Evolutionary conservation across 2,329 filamentous ascomycete species (phyloP).

Genomic region (Paraphaeosphaeria sporulosa): DNA sequence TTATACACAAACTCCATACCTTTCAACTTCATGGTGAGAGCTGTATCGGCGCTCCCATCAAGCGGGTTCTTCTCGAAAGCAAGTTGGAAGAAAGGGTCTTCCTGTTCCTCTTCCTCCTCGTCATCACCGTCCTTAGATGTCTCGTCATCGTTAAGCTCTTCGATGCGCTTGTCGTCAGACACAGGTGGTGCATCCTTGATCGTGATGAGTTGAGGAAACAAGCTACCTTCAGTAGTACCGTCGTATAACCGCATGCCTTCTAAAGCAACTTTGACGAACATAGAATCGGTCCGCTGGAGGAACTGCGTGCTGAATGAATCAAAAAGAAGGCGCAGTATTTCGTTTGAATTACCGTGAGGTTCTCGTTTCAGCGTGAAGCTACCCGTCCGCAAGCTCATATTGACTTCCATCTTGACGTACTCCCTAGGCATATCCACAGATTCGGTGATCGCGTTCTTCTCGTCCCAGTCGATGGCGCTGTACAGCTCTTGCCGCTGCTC

Average conservation of each 20-base stretch:
- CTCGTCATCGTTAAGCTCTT: constrained; percentile 58
- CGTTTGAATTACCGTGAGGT: constrained; percentile 77
- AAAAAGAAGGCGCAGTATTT: constrained; percentile 90
- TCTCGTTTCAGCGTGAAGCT: constrained; percentile 93
- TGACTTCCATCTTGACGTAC: constrained; percentile 89
- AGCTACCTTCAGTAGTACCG: constrained; percentile 87
- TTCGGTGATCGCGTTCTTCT: constrained; percentile 88
- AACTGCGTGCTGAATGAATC: constrained; percentile 93
- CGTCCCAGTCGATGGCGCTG: constrained; percentile 97
- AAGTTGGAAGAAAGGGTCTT: constrained; percentile 89
- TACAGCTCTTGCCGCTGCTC: constrained; percentile 97
- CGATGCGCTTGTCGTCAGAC: constrained; percentile 57
- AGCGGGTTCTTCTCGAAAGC: constrained; percentile 95
- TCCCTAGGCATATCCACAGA: constrained; percentile 90
- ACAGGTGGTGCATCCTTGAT: constrained; percentile 84
- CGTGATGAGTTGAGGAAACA: constrained; percentile 93
- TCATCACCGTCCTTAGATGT: constrained; percentile 57
- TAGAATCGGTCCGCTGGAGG: constrained; percentile 87
- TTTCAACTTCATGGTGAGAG: constrained; percentile 88
- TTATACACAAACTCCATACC: constrained; percentile 98
- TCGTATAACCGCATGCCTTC: constrained; percentile 95
- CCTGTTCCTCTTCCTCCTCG: constrained; percentile 56
- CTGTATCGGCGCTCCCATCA: constrained; percentile 89
- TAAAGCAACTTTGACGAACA: constrained; percentile 86
- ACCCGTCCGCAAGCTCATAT: constrained; percentile 91